A percentile compares a stretch with the other conserved stretches of the same genome.
Evolutionary conservation across 1,284 basidiomycete species (phyloP).

Genomic region (Paramarasmius palmivorus): DNA sequence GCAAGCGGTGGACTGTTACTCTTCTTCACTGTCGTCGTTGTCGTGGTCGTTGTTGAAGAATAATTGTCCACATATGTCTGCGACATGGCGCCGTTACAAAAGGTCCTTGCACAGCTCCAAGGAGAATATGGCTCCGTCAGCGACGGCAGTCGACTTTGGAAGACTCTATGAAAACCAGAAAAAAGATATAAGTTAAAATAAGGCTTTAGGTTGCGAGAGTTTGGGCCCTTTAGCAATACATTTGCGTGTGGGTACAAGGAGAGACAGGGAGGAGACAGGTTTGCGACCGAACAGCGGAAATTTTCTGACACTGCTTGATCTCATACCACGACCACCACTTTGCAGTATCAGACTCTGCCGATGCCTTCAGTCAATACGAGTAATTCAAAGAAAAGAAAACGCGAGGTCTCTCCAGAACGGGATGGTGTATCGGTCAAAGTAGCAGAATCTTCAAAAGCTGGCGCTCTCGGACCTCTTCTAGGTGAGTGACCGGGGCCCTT

Average conservation of each 20-base stretch:
- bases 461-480: slow-evolving; percentile 67
- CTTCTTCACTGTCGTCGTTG: not conserved
- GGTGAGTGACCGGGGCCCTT: no score
- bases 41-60: not conserved
- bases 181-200: not conserved
- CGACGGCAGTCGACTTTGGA: not conserved
- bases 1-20: slow-evolving; percentile 10
- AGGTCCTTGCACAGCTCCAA: no score
- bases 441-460: slow-evolving; percentile 38
- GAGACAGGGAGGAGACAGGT: slow-evolving; percentile 7
- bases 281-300: no score
- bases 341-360: not conserved
- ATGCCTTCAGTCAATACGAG: slow-evolving; percentile 31
- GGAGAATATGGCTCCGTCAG: no score
- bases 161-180: not conserved
- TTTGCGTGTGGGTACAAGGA: slow-evolving; percentile 4
- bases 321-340: slow-evolving; percentile 7
- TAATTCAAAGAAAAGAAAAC: slow-evolving; percentile 64
- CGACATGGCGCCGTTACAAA: no score
- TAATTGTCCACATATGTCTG: no score
- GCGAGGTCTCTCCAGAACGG: slow-evolving; percentile 36
- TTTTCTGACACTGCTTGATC: slow-evolving; percentile 1
- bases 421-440: slow-evolving; percentile 48
- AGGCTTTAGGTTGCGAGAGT: not conserved
- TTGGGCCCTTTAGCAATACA: not conserved